phyloP scores from a whole-genome alignment of 352 stramenopile genomes.

The Aphanomyces euteiches region DNA sequence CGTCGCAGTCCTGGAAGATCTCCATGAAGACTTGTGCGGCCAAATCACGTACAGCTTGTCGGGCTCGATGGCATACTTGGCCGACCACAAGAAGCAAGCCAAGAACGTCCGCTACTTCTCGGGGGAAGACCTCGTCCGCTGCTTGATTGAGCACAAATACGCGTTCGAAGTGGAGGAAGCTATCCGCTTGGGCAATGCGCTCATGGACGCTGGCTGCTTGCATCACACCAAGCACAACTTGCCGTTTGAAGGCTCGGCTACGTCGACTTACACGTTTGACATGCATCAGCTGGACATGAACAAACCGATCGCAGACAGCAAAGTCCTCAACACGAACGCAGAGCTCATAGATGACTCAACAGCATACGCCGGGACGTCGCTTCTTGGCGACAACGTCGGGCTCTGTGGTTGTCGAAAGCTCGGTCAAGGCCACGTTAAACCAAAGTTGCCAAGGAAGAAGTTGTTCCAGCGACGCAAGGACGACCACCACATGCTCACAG shows the following conservation, averaged over 20 bases:
- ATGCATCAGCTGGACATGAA: not conserved
- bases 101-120: not conserved
- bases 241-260: conserved; percentile 30
- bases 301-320: conserved; percentile 9
- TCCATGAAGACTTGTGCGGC: conserved; percentile 17
- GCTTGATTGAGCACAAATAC: conserved; percentile 33
- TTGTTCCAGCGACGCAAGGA: conserved; percentile 19
- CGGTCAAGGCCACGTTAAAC: conserved; percentile 22
- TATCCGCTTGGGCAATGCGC: conserved; percentile 43
- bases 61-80: not conserved
- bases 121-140: conserved; percentile 4
- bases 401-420: conserved; percentile 14
- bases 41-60: not conserved
- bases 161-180: conserved; percentile 34
- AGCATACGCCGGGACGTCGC: not conserved
- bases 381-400: not conserved
- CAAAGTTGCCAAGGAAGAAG: conserved; percentile 5
- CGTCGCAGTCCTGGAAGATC: conserved; percentile 27
- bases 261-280: conserved; percentile 57
- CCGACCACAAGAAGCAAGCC: too few relatives aligned
- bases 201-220: conserved; percentile 49
- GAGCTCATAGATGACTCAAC: not conserved
- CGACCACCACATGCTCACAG: not conserved
- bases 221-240: conserved; percentile 47
- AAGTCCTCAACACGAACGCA: not conserved